Conservation (phyloP, 1,284 basidiomycete genomes). For the Exsudoporus floridanus region DNA sequence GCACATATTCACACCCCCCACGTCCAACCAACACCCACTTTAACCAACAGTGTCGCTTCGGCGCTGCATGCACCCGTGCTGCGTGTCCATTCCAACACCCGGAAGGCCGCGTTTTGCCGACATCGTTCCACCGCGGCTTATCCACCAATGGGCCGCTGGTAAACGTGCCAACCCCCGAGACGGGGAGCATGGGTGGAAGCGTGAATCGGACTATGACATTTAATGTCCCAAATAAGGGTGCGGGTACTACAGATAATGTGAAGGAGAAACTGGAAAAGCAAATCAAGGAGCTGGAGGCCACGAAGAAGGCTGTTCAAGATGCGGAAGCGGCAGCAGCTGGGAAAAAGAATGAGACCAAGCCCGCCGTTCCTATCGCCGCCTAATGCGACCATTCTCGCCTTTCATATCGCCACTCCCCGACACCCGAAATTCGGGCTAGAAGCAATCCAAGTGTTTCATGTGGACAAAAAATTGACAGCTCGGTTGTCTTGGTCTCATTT, state of each 20-base stretch:
- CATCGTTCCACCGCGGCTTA: conserved; percentile 75
- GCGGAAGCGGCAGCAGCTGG: conserved; percentile 51
- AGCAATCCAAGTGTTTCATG: conserved; percentile 1
- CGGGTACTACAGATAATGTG: conserved; percentile 33
- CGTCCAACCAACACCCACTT: conserved; percentile 42
- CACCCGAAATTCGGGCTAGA: conserved; percentile 12
- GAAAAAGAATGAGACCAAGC: conserved; percentile 57
- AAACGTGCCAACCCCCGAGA: conserved; percentile 57
- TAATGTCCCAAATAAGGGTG: conserved; percentile 41
- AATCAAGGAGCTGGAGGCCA: conserved; percentile 58
- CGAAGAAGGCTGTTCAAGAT: conserved; percentile 58
- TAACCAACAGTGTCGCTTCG: conserved; percentile 67
- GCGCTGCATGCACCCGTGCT: conserved; percentile 73
- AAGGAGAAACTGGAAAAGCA: conserved; percentile 58
- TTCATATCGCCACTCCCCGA: background rate
- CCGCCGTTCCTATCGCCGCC: conserved; percentile 51
- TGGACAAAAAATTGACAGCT: conserved; percentile 23
- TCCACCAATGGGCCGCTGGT: conserved; percentile 56
- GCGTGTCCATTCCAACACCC: conserved; percentile 79
- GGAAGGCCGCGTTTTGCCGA: conserved; percentile 72
- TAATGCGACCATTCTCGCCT: conserved; percentile 3
- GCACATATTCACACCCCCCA: conserved; percentile 67
- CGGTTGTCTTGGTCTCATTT: conserved; percentile 18
- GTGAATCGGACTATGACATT: conserved; percentile 68
- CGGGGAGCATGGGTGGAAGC: conserved; percentile 61